Evolutionary conservation across 163 green algal species (phyloP), one percentile per base, ranked within the genome.

Genomic region (Chlorella variabilis): DNA sequence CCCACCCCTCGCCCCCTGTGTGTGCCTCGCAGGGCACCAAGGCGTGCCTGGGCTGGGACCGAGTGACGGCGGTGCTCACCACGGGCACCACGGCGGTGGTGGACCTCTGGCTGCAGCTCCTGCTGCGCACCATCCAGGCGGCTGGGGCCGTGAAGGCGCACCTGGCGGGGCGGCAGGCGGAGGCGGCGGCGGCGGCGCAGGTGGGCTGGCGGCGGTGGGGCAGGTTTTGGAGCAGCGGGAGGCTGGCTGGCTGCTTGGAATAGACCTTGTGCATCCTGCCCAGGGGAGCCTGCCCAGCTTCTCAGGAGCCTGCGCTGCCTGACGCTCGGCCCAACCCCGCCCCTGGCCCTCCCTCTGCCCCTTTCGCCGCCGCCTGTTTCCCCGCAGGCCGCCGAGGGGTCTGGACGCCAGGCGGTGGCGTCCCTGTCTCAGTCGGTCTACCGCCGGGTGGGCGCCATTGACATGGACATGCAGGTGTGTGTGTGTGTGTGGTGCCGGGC

Each of bases 31-130:
- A 75, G 75, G 75, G 81, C 75, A 89, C 84, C 70, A 89, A 89
- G 68, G 51, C 84, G 13, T 89, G 84, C 80, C 75, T 89, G 42
- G 84, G 84, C 21, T 89, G 84, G 84, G 70, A 83, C 62, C 70
- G 80, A 4, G 67, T 84, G 25, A 34, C 39, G 3, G 54, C 39
- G 15, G 34, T 70, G 39, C 42, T 74, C 41, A 86, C 84, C 31
- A 83, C 75, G 17, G 84, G 84, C 38, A 80, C 67, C 38, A 82
- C 75, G 17, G 84, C 76, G 2, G 67, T 79, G 36, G 82, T 76
- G 29, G 84, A 89, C 75, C 71, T 89, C 27, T 89, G 84, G 84
- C 75, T 89, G 23, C 84, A 89, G 75, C 67, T 89, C 45, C 75
- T 89, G 48, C 67, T 89, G 58, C 48, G 41, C 23, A 75, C 67